phyloP scores from a whole-genome alignment of 176 grass and related monocot genomes.

The Ensete ventricosum region DNA sequence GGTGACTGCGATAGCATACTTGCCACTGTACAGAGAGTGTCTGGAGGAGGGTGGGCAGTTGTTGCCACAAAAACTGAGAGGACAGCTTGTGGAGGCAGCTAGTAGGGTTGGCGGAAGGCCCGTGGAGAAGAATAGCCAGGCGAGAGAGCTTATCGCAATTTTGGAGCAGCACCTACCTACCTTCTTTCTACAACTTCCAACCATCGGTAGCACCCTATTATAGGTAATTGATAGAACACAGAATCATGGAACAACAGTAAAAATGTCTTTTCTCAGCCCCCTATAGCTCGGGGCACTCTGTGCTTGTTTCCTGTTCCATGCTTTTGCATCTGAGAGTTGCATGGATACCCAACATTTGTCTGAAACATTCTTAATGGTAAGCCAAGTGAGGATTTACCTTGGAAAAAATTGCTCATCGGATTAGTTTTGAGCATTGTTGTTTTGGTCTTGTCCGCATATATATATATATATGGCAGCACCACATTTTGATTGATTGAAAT shows the following conservation, averaged over 20 bases:
- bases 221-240: background rate
- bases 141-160: slow-evolving; percentile 60
- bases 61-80: slow-evolving; percentile 81
- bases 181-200: slow-evolving; percentile 29
- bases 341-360: background rate
- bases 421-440: slow-evolving; percentile 2
- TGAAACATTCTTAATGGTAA: background rate
- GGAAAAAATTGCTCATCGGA: background rate
- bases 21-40: slow-evolving; percentile 83
- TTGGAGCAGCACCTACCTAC: slow-evolving; percentile 75
- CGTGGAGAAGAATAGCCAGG: slow-evolving; percentile 46
- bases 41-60: slow-evolving; percentile 38
- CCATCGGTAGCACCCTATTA: background rate
- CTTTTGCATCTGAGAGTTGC: slow-evolving; percentile 4
- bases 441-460: background rate
- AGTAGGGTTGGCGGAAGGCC: slow-evolving; percentile 43
- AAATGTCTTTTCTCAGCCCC: background rate
- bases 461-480: background rate
- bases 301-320: background rate
- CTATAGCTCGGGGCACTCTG: background rate
- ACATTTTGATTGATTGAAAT: background rate
- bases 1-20: slow-evolving; percentile 75
- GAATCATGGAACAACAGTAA: background rate
- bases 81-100: slow-evolving; percentile 81
- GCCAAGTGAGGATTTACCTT: background rate